phyloP scores from a whole-genome alignment of 257 asterid species.

The Rubia yunnanensis region DNA sequence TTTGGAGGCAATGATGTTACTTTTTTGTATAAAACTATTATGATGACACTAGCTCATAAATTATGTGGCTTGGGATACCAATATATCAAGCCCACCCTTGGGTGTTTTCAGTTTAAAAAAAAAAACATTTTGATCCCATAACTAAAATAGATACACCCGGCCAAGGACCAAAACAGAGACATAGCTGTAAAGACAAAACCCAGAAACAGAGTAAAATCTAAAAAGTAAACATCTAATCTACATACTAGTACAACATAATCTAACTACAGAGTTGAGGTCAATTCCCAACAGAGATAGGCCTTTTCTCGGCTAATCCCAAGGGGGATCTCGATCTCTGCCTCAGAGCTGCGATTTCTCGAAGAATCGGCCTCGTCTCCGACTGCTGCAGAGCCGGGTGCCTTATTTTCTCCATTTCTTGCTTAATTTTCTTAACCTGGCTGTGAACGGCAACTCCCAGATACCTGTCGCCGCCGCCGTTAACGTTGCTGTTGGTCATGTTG shows the following conservation, averaged over 20 bases:
- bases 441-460: conserved; percentile 48
- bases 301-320: conserved; percentile 42
- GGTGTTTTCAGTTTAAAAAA: too few relatives aligned
- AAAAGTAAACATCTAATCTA: neutral
- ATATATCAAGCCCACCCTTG: too few relatives aligned
- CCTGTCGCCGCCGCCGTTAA: conserved; percentile 8
- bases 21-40: too few relatives aligned
- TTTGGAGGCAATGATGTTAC: too few relatives aligned
- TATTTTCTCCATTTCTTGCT: conserved; percentile 63
- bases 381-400: conserved; percentile 35
- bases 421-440: conserved; percentile 57
- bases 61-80: too few relatives aligned
- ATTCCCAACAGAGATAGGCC: conserved; percentile 51
- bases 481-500: conserved; percentile 1
- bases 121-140: neutral
- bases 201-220: neutral
- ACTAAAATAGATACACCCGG: conserved; percentile 13
- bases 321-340: conserved; percentile 59
- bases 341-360: conserved; percentile 17
- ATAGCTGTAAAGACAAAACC: neutral
- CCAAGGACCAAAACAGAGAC: neutral
- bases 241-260: conserved; percentile 6
- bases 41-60: too few relatives aligned
- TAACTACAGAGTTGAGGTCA: neutral
- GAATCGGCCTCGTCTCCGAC: conserved; percentile 36